These are phyloP conservation scores for Purpureocillium takamizusanense DNA, from an alignment of 2,329 filamentous ascomycete species.

Conservation along the genomic window DNA sequence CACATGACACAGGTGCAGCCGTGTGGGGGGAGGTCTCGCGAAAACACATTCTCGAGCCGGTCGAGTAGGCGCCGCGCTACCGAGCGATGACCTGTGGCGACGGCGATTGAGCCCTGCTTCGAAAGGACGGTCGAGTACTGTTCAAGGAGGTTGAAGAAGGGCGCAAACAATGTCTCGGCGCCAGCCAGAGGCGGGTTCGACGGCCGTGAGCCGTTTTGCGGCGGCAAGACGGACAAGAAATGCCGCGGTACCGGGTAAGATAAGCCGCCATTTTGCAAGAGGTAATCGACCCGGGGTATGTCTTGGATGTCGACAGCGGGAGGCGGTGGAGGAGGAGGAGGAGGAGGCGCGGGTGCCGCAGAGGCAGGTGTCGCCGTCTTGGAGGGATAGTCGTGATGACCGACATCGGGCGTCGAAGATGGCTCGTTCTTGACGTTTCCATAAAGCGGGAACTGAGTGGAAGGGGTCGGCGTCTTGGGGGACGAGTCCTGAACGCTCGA, in stretches of 20 bases:
- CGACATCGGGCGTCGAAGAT: constrained; percentile 25
- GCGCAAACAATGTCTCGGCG: constrained; percentile 68
- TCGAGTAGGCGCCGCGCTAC: constrained; percentile 87
- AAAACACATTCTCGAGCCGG: constrained; percentile 88
- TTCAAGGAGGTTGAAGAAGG: constrained; percentile 74
- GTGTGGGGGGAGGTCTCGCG: constrained; percentile 78
- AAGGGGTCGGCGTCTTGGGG: constrained; percentile 51
- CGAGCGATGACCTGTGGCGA: constrained; percentile 89
- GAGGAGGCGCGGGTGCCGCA: constrained; percentile 28
- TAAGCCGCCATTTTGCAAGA: constrained; percentile 82
- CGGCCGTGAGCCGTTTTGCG: constrained; percentile 44
- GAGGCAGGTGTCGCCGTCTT: constrained; percentile 31
- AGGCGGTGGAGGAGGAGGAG: constrained; percentile 57
- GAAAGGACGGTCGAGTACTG: constrained; percentile 76
- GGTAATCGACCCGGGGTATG: constrained; percentile 79
- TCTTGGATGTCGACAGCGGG: constrained; percentile 63
- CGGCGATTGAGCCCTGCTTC: constrained; percentile 82
- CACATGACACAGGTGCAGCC: constrained; percentile 86
- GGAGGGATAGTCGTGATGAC: constrained; percentile 17
- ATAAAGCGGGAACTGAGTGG: constrained; percentile 40
- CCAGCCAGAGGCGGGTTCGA: constrained; percentile 58
- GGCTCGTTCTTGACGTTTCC: constrained; percentile 27
- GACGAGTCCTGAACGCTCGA: constrained; percentile 46
- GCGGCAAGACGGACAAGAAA: constrained; percentile 58
- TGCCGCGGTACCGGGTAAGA: constrained; percentile 61